Evolutionary conservation across 225 moss, liverwort and hornwort species (phyloP).

Genomic region (Neckera pumila): DNA sequence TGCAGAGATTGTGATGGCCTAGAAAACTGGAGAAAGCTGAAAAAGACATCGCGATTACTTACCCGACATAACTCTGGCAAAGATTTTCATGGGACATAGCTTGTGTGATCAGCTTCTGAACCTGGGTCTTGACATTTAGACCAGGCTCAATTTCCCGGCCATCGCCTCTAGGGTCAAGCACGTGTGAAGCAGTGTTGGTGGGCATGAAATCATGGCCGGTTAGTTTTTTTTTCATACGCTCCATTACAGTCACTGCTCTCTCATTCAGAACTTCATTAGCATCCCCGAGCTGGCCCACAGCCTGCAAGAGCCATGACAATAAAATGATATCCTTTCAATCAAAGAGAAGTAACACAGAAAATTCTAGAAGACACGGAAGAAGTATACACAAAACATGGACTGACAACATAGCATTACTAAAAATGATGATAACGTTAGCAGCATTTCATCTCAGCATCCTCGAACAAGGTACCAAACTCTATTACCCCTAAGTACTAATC

Average conservation of each 20-base stretch:
- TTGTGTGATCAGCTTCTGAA: conserved; percentile 79
- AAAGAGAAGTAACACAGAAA: not conserved
- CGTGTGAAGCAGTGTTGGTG: conserved; percentile 28
- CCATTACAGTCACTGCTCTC: conserved; percentile 91
- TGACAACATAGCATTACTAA: not conserved
- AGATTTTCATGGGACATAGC: conserved; percentile 93
- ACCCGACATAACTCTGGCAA: conserved; percentile 99
- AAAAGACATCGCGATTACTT: conserved; percentile 5
- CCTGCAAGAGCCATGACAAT: conserved; percentile 26
- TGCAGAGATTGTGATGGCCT: not conserved
- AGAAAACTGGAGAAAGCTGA: not conserved
- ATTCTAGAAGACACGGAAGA: not conserved
- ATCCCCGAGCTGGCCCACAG: conserved; percentile 82
- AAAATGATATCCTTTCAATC: not conserved
- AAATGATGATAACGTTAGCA: not conserved
- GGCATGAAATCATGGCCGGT: conserved; percentile 88
- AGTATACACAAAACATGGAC: not conserved
- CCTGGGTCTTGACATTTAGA: conserved; percentile 69
- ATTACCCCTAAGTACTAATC: not conserved
- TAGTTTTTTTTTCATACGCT: conserved; percentile 93
- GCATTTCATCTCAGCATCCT: not conserved
- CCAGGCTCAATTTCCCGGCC: conserved; percentile 71
- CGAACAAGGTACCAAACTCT: not conserved
- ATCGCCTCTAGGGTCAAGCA: conserved; percentile 47
- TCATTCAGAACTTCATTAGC: conserved; percentile 91